Evolutionary conservation across 305 asterid genomes (phyloP).

Genomic region (Fraxinus paxiana): DNA sequence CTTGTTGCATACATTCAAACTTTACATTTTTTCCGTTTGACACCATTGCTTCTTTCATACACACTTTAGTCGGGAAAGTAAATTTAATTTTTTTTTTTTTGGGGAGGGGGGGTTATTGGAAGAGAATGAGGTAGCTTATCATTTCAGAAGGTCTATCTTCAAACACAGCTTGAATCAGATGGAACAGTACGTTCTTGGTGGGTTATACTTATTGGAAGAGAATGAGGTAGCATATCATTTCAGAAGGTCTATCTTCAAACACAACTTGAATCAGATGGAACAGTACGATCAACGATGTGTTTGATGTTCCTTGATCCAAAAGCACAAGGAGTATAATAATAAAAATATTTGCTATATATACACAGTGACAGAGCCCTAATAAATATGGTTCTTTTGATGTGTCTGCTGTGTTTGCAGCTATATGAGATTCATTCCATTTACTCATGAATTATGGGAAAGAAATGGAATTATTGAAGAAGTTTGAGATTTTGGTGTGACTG

Average conservation of each 20-base stretch:
- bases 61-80: not conserved
- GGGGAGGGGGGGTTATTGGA: not conserved
- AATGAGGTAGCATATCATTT: not conserved
- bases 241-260: not conserved
- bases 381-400: conserved; percentile 8
- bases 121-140: not conserved
- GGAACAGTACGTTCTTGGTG: not conserved
- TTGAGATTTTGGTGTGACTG: not conserved
- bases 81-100: not conserved
- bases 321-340: not conserved
- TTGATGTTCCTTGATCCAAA: not conserved
- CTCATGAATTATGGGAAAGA: not conserved
- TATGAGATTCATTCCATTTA: not conserved
- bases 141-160: not conserved
- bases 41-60: not conserved
- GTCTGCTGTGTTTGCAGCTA: not conserved
- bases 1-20: not conserved
- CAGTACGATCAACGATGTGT: not conserved
- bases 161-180: not conserved
- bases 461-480: not conserved
- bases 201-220: not conserved
- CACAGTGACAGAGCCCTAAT: not conserved
- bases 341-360: not conserved
- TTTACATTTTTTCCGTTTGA: not conserved
- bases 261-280: not conserved